These are phyloP conservation scores for Mortierella alpina DNA, from an alignment of 192 early-diverging fungal species.

Conservation along the genomic window DNA sequence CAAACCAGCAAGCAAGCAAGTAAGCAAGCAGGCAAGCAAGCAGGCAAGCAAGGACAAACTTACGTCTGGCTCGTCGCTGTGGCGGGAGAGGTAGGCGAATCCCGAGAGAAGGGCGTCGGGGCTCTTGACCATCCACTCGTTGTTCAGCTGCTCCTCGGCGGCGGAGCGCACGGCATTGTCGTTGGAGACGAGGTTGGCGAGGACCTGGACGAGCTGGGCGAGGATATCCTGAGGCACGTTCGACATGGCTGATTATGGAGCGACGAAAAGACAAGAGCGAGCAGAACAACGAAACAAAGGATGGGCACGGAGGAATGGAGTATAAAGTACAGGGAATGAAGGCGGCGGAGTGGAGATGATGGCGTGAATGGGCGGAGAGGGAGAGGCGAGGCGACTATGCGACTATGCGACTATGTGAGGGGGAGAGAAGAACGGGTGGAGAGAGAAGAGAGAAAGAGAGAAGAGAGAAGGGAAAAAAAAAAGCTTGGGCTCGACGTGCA, in stretches of 20 bases:
- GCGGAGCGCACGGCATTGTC: constrained; percentile 65
- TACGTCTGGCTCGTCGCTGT: constrained; percentile 55
- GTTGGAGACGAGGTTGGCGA: constrained; percentile 63
- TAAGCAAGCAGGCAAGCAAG: neutral
- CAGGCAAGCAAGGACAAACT: neutral
- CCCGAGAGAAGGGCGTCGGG: constrained; percentile 66
- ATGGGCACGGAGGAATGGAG: neutral
- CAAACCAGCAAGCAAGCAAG: neutral
- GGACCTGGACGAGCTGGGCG: constrained; percentile 62
- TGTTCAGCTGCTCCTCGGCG: constrained; percentile 69
- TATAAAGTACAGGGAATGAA: constrained; percentile 19
- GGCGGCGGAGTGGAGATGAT: neutral
- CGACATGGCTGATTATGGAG: constrained; percentile 41
- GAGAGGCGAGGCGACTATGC: neutral
- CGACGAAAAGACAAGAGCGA: constrained; percentile 1
- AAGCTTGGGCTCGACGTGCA: neutral
- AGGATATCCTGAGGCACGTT: constrained; percentile 59
- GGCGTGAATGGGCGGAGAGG: neutral
- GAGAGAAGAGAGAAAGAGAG: neutral
- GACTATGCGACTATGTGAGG: neutral
- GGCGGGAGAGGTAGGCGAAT: constrained; percentile 64
- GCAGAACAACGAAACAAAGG: neutral
- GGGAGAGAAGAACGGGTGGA: neutral
- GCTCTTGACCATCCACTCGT: constrained; percentile 67
- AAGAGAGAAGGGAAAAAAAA: neutral